Evolutionary conservation across 129 eudicot species (phyloP), one percentile per base, ranked within the genome.

Genomic region (Heracleum sosnowskyi): DNA sequence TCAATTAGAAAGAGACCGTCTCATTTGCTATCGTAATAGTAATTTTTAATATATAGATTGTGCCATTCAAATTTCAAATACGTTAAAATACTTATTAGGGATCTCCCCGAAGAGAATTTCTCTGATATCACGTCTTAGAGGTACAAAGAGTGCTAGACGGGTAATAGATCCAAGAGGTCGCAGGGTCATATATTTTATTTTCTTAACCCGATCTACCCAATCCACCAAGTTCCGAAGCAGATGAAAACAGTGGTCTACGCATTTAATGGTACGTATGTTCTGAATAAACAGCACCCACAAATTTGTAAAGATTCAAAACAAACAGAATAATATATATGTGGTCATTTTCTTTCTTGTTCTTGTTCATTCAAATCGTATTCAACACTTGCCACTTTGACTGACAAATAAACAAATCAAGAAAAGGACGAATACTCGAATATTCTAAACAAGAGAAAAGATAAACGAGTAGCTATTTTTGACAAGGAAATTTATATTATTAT

Each of bases 381-480:
- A 77, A 77, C 51, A 77, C 13, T 76, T 2, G n/a, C 34, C 35
- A 55, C 20, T 16, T 76, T 76, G 70, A 76, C 75, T 45, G 29
- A 8, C 53, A 41, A 72, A 22, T 33, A 39, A 24, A 39, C 15
- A 24, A 4, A 71, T 7, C 26, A 5, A 8, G 2, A 24, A 6
- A 53, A 53, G 24, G 63, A 57, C 2, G 26, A 41, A 29, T 31
- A 29, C 17, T 2, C 46, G 76, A 78, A 78, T 78, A 78, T 78
- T 78, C 76, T 77, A 24, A 7, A 78, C 39, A 28, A 20, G 62
- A 33, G 35, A 69, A 22, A 39, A 24, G 74, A 40, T 66, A 37
- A 40, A 44, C 26, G 55, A 79, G 42, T 71, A 36, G 77, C 70
- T 71, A 69, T 4, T 47, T 62, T 79, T 79, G 76, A 69, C 53